Evolutionary conservation across 352 stramenopile species (phyloP).

Genomic region (Globisporangium radiosum): DNA sequence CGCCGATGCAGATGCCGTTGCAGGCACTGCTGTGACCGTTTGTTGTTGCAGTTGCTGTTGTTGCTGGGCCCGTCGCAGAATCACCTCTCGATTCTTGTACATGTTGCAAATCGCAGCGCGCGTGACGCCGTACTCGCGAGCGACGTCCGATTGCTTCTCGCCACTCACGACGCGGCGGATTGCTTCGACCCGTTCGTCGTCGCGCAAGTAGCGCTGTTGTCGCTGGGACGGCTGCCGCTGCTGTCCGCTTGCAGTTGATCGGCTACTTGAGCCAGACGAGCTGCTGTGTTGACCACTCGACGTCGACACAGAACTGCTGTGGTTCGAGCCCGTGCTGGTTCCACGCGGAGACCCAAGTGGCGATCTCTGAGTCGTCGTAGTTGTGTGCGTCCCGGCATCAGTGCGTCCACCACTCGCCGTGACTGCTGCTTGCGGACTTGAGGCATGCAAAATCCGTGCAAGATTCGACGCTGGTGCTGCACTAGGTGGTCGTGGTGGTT

Average conservation of each 20-base stretch:
- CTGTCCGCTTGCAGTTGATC: background rate
- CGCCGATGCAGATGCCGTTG: background rate
- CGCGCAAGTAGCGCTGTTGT: conserved; percentile 7
- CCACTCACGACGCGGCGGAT: conserved; percentile 30
- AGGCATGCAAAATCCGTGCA: no score
- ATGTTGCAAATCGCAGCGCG: conserved; percentile 58
- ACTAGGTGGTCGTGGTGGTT: no score
- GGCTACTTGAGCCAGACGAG: background rate
- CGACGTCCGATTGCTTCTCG: conserved; percentile 55
- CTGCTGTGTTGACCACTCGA: no score
- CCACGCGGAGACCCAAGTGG: no score
- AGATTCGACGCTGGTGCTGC: no score
- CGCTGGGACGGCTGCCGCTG: background rate
- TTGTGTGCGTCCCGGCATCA: no score
- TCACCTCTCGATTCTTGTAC: conserved; percentile 47
- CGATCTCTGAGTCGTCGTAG: no score
- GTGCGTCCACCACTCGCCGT: no score
- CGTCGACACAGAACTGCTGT: no score
- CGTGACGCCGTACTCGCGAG: conserved; percentile 62
- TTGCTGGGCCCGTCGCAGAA: conserved; percentile 23
- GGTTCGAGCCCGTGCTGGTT: no score
- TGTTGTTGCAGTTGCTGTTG: background rate
- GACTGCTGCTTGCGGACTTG: no score
- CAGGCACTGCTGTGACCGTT: background rate
- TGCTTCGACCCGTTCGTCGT: conserved; percentile 7